Percentiles rank a stretch among this genome's conserved stretches.
Evolutionary conservation across 768 basidiomycete genomes (phyloP).

Genomic region (Mycena maculata): DNA sequence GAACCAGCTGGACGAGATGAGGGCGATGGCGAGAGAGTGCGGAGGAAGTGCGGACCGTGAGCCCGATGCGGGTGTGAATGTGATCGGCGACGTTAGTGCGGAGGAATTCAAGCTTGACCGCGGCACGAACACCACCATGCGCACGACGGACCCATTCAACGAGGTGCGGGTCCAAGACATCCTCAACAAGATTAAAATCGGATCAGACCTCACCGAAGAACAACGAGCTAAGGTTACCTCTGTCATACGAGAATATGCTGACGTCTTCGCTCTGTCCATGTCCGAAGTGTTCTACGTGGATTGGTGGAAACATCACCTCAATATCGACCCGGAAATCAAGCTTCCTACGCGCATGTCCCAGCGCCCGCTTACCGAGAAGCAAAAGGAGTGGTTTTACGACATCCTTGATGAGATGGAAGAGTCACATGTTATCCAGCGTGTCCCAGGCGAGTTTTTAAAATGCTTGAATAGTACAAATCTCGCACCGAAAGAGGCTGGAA

Average conservation of each 20-base stretch:
- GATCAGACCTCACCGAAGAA: conserved; percentile 33
- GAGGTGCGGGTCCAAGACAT: conserved; percentile 35
- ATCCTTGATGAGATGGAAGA: conserved; percentile 18
- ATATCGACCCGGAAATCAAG: conserved; percentile 5
- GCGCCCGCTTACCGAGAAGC: conserved; percentile 15
- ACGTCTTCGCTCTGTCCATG: conserved; percentile 33
- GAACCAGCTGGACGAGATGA: conserved; percentile 22
- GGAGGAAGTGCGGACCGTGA: not conserved
- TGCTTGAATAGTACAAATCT: conserved; percentile 12
- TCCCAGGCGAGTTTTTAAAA: conserved; percentile 15
- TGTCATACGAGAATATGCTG: conserved; percentile 27
- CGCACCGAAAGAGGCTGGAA: conserved; percentile 18
- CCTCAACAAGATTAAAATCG: conserved; percentile 31
- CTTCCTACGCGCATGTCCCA: conserved; percentile 10
- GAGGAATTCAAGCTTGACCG: conserved; percentile 13
- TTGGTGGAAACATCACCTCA: conserved; percentile 19
- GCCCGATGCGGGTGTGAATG: not conserved
- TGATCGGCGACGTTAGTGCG: not conserved
- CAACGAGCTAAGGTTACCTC: conserved; percentile 5
- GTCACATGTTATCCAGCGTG: conserved; percentile 6
- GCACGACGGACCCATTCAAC: conserved; percentile 35
- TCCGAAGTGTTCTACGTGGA: conserved; percentile 28
- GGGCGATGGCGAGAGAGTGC: conserved; percentile 18
- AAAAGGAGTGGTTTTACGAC: conserved; percentile 23
- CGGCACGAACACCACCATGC: conserved; percentile 14